A percentile compares a stretch with the other conserved stretches of the same genome.
phyloP scores from a whole-genome alignment of 306 rosid species.

The Quercus dentata region DNA sequence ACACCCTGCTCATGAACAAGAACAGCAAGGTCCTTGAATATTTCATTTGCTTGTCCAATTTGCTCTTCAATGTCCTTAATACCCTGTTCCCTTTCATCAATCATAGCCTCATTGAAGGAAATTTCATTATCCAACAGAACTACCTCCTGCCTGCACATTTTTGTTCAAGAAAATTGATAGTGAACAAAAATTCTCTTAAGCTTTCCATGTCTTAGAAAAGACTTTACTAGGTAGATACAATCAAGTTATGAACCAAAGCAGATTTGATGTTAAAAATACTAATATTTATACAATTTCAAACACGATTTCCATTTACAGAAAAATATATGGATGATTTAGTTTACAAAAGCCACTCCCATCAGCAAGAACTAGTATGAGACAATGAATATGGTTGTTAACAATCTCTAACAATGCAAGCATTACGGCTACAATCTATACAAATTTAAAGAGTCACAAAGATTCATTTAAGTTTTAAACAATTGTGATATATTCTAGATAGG shows the following conservation, averaged over 20 bases:
- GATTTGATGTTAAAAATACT: background rate
- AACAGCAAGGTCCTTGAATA: conserved; percentile 84
- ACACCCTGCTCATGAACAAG: conserved; percentile 80
- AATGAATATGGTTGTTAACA: background rate
- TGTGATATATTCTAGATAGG: background rate
- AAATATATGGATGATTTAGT: background rate
- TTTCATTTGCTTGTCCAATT: conserved; percentile 69
- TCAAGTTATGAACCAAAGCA: background rate
- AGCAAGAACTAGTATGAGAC: background rate
- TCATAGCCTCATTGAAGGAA: conserved; percentile 77
- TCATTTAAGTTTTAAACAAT: background rate
- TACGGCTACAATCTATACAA: background rate
- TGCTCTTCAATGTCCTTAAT: conserved; percentile 68
- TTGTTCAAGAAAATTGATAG: conserved; percentile 22
- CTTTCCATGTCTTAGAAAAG: background rate
- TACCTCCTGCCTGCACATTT: conserved; percentile 62
- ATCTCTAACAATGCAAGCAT: background rate
- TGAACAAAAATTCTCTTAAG: conserved; percentile 8
- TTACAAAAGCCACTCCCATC: background rate
- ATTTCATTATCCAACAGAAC: conserved; percentile 56
- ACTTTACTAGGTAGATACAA: background rate
- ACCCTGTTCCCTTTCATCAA: conserved; percentile 85
- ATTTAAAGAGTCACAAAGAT: background rate
- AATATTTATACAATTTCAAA: background rate
- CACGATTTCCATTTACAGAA: background rate